Conservation (phyloP, 768 basidiomycete species). For the Suillus decipiens region DNA sequence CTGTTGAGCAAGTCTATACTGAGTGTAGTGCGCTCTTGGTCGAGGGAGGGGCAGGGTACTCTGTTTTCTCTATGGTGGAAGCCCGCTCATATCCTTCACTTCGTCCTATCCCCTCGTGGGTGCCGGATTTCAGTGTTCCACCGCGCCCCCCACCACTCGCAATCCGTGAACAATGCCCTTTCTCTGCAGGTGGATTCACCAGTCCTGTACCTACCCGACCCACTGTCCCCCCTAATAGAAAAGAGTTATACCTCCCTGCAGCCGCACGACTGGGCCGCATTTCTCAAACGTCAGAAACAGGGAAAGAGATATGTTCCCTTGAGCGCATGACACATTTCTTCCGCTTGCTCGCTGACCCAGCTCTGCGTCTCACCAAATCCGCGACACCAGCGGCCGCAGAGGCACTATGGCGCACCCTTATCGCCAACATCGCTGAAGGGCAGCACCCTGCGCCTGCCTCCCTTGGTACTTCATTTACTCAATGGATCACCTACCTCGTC, state of each 20-base stretch:
- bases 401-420: background rate
- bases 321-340: constrained; percentile 1
- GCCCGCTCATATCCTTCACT: background rate
- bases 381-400: background rate
- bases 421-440: background rate
- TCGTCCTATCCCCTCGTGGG: constrained; percentile 9
- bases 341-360: background rate
- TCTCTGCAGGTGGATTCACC: background rate
- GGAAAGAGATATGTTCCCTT: background rate
- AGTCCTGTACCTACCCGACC: background rate
- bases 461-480: background rate
- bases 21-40: background rate
- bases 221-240: background rate
- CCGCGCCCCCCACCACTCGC: background rate
- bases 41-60: background rate
- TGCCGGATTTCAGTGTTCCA: constrained; percentile 10
- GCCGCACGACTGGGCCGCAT: background rate
- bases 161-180: background rate
- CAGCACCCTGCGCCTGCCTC: background rate
- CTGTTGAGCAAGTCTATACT: background rate
- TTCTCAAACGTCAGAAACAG: background rate
- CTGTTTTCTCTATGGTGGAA: background rate
- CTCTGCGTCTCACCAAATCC: background rate
- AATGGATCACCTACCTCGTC: background rate
- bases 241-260: background rate